A percentile compares a stretch with the other conserved stretches of the same genome.
These are phyloP conservation scores for Gastrolobium bilobum DNA, from an alignment of 306 rosid genomes.

Conservation along the genomic window DNA sequence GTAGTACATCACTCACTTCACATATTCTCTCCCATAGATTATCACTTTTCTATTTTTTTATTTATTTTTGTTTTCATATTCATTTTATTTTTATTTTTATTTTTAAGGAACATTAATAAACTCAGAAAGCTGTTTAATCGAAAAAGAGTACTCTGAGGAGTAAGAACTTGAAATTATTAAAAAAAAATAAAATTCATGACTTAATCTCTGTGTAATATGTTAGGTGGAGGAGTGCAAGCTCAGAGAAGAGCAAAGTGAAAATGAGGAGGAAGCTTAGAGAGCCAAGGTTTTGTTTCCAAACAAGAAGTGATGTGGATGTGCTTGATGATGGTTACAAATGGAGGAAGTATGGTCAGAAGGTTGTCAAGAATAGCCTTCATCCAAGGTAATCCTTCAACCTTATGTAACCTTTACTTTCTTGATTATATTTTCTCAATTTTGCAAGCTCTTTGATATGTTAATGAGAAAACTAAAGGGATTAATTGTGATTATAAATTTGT, in stretches of 20 bases:
- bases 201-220: not conserved
- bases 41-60: not conserved
- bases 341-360: constrained; percentile 99
- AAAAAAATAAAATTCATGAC: not conserved
- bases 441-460: not conserved
- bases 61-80: not conserved
- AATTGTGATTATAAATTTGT: not conserved
- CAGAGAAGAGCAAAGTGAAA: constrained; percentile 89
- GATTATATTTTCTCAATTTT: not conserved
- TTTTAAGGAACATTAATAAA: not conserved
- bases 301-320: constrained; percentile 98
- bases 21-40: constrained; percentile 30
- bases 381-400: constrained; percentile 71
- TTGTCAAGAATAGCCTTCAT: constrained; percentile 97
- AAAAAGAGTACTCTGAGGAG: not conserved
- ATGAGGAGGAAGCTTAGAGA: constrained; percentile 96
- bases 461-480: not conserved
- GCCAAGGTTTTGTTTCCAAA: constrained; percentile 98
- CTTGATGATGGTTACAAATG: constrained; percentile 99
- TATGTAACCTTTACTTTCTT: not conserved
- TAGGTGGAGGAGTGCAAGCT: constrained; percentile 91
- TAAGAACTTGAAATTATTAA: not conserved
- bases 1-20: constrained; percentile 44
- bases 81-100: not conserved
- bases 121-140: not conserved